phyloP scores from a whole-genome alignment of 2,329 filamentous ascomycete genomes.

The Fusarium torulosum region DNA sequence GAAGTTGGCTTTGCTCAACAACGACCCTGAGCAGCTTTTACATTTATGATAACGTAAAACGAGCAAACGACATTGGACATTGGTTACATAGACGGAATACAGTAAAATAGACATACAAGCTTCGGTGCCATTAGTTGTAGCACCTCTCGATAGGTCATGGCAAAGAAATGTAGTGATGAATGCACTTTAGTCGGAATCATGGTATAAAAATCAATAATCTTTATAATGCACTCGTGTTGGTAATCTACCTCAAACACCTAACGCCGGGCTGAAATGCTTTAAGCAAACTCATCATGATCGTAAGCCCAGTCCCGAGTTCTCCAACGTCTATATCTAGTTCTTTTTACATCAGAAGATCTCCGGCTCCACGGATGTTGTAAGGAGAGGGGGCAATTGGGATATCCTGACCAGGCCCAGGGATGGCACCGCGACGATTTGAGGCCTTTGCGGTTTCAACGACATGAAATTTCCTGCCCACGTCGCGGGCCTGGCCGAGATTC shows the following conservation, averaged over 20 bases:
- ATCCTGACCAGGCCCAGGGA: constrained; percentile 37
- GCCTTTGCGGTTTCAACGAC: constrained; percentile 63
- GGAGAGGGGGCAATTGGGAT: constrained; percentile 41
- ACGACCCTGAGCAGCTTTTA: not conserved
- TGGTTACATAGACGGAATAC: not conserved
- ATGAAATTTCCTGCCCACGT: constrained; percentile 80
- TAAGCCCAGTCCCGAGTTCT: not conserved
- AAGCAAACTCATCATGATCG: constrained; percentile 1
- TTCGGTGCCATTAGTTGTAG: no score
- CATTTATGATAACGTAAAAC: not conserved
- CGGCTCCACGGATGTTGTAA: constrained; percentile 47
- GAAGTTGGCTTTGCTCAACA: not conserved
- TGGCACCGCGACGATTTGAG: constrained; percentile 39
- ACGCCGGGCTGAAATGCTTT: constrained; percentile 47
- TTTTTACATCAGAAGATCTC: constrained; percentile 51
- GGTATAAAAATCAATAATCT: not conserved
- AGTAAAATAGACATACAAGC: not conserved
- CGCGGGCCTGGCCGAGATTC: constrained; percentile 76
- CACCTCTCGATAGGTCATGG: no score
- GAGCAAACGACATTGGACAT: not conserved
- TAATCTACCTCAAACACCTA: constrained; percentile 44
- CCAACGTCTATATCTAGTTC: not conserved
- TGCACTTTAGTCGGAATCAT: not conserved
- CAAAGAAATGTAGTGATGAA: no score
- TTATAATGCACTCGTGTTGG: constrained; percentile 18